Evolutionary conservation across 495 filamentous ascomycete genomes (phyloP).

Genomic region (Aspergillus baeticus): DNA sequence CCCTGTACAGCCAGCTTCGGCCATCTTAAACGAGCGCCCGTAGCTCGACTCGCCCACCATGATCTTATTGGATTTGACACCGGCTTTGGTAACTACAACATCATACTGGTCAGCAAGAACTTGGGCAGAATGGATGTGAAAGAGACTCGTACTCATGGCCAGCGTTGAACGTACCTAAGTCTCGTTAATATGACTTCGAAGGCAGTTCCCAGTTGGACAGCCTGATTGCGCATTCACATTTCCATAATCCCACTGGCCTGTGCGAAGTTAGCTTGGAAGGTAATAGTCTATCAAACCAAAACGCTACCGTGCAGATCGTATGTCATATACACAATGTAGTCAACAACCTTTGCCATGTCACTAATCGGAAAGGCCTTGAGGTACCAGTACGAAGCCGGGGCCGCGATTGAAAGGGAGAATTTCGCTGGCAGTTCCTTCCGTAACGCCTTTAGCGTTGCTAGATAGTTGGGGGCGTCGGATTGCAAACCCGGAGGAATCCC

Average conservation of each 20-base stretch:
- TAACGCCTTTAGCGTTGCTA: too few relatives aligned
- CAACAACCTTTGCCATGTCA: constrained; percentile 21
- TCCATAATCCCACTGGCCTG: constrained; percentile 31
- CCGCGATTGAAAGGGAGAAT: constrained; percentile 17
- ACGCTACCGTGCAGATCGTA: constrained; percentile 39
- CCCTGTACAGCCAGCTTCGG: not conserved
- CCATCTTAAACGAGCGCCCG: constrained; percentile 9
- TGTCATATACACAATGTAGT: constrained; percentile 39
- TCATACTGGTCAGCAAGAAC: too few relatives aligned
- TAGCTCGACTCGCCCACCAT: constrained; percentile 6
- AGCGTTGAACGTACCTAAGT: constrained; percentile 39
- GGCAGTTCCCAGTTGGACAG: constrained; percentile 36
- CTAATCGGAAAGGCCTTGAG: constrained; percentile 30
- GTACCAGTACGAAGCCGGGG: constrained; percentile 34
- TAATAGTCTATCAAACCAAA: too few relatives aligned
- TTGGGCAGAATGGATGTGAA: too few relatives aligned
- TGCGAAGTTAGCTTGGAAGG: too few relatives aligned
- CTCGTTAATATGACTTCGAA: constrained; percentile 36
- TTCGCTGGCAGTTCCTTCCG: constrained; percentile 23
- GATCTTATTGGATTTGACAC: not conserved
- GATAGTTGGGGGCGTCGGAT: too few relatives aligned
- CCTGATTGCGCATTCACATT: not conserved
- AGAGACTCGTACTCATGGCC: too few relatives aligned
- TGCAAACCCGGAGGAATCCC: constrained; percentile 34
- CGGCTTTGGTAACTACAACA: constrained; percentile 9